These are phyloP conservation scores for Globisporangium irregulare DNA, from an alignment of 352 stramenopile genomes.

Conservation along the genomic window DNA sequence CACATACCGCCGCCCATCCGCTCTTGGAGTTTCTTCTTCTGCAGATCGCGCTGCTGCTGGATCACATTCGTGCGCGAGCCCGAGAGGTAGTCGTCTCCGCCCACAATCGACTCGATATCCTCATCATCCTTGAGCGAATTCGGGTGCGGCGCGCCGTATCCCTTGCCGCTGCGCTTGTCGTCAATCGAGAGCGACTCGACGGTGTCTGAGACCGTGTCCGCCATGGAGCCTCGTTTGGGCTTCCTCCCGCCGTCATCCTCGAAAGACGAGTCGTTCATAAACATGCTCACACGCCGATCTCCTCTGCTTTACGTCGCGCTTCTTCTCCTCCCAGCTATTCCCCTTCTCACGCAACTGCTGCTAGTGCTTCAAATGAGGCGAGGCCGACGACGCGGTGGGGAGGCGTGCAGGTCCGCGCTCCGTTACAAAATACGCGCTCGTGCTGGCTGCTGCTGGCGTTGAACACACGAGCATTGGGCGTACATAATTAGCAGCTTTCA, in stretches of 20 bases:
- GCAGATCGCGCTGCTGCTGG: conserved; percentile 79
- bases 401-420: background rate
- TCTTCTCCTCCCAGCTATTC: background rate
- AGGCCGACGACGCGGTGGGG: background rate
- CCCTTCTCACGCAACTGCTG: conserved; percentile 5
- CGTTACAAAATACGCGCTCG: conserved; percentile 9
- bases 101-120: conserved; percentile 55
- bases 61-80: conserved; percentile 75
- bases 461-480: background rate
- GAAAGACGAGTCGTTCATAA: conserved; percentile 80
- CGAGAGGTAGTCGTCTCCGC: conserved; percentile 50
- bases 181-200: conserved; percentile 66
- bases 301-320: background rate
- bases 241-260: conserved; percentile 48
- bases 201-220: conserved; percentile 46
- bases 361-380: background rate
- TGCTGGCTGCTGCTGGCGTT: background rate
- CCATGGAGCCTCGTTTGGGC: conserved; percentile 20
- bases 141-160: conserved; percentile 41
- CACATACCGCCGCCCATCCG: conserved; percentile 68
- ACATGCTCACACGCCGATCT: conserved; percentile 41
- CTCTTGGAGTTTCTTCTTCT: conserved; percentile 87
- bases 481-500: background rate
- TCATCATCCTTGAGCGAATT: conserved; percentile 82
- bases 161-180: conserved; percentile 34